A percentile compares a stretch with the other conserved stretches of the same genome.
phyloP scores from a whole-genome alignment of 2,329 filamentous ascomycete species.

The Microthyrium microscopicum region DNA sequence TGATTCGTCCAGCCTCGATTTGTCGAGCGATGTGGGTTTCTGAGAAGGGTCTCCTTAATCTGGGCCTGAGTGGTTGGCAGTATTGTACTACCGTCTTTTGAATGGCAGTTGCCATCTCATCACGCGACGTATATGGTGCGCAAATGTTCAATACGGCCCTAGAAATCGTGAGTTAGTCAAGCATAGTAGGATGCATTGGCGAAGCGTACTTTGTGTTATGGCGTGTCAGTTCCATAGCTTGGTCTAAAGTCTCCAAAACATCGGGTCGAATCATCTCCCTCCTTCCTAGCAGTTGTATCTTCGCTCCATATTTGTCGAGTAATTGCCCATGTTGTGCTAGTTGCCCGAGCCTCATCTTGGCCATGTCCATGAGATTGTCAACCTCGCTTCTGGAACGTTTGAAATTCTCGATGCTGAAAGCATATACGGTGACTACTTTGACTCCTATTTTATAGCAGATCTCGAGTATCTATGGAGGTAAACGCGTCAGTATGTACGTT shows the following conservation, averaged over 20 bases:
- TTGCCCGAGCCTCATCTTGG: slow-evolving; percentile 85
- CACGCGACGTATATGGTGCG: slow-evolving; percentile 90
- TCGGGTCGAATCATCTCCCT: slow-evolving; percentile 70
- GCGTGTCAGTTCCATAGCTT: slow-evolving; percentile 70
- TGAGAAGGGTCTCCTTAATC: slow-evolving; percentile 54
- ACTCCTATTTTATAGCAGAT: slow-evolving; percentile 97
- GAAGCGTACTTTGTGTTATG: slow-evolving; percentile 57
- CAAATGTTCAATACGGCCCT: slow-evolving; percentile 74
- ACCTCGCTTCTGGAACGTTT: slow-evolving; percentile 94
- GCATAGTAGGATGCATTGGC: not conserved
- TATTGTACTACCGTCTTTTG: slow-evolving; percentile 78
- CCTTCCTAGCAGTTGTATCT: slow-evolving; percentile 72
- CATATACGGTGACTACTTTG: slow-evolving; percentile 92
- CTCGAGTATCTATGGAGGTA: slow-evolving; percentile 58
- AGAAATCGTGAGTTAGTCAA: slow-evolving; percentile 1
- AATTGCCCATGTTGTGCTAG: slow-evolving; percentile 85
- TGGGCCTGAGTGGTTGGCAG: slow-evolving; percentile 49
- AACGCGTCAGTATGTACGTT: not conserved
- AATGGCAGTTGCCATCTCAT: slow-evolving; percentile 86
- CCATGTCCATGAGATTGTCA: slow-evolving; percentile 92
- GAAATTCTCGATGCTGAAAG: slow-evolving; percentile 98
- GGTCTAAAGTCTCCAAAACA: slow-evolving; percentile 75
- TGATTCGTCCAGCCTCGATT: slow-evolving; percentile 42
- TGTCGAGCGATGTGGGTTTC: slow-evolving; percentile 76
- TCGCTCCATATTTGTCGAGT: slow-evolving; percentile 80